Percentiles rank a stretch among this genome's conserved stretches.
These are phyloP conservation scores for Coemansia sp. DNA, from an alignment of 192 early-diverging fungal species.

Conservation along the genomic window DNA sequence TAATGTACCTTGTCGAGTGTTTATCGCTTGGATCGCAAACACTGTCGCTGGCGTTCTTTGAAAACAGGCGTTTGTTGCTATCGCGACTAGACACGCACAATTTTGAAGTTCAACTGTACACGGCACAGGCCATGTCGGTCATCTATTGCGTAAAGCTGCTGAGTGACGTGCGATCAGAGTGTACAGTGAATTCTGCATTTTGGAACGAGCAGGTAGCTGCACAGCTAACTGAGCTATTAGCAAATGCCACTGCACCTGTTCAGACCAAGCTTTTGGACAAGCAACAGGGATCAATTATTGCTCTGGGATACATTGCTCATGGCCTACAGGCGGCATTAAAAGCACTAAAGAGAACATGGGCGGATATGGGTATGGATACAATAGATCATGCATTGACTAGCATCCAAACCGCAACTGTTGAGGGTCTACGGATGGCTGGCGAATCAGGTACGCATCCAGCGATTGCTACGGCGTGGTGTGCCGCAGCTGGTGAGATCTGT, in stretches of 20 bases:
- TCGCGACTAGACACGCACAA: constrained; percentile 13
- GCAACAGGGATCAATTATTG: constrained; percentile 65
- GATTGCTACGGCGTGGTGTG: constrained; percentile 59
- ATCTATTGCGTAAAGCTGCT: constrained; percentile 25
- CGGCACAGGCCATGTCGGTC: constrained; percentile 24
- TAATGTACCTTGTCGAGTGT: constrained; percentile 32
- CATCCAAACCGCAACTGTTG: not conserved
- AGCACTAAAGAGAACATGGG: constrained; percentile 12
- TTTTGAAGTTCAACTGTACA: constrained; percentile 18
- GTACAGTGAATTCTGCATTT: not conserved
- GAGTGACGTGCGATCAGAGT: not conserved
- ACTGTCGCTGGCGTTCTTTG: constrained; percentile 20
- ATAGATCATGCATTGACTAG: constrained; percentile 1
- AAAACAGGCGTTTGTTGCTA: constrained; percentile 14
- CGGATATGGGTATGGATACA: constrained; percentile 17
- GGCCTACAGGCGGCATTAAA: constrained; percentile 20
- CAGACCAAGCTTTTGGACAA: constrained; percentile 53
- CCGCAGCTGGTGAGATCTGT: constrained; percentile 71
- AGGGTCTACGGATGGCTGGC: constrained; percentile 5
- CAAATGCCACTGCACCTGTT: constrained; percentile 1
- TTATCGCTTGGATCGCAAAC: constrained; percentile 22
- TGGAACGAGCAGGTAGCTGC: constrained; percentile 20
- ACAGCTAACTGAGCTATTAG: constrained; percentile 14
- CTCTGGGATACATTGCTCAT: constrained; percentile 64
- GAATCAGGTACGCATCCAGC: constrained; percentile 48